Evolutionary conservation across 2,329 filamentous ascomycete genomes (phyloP).

Genomic region (Pseudovirgaria hyperparasitica): DNA sequence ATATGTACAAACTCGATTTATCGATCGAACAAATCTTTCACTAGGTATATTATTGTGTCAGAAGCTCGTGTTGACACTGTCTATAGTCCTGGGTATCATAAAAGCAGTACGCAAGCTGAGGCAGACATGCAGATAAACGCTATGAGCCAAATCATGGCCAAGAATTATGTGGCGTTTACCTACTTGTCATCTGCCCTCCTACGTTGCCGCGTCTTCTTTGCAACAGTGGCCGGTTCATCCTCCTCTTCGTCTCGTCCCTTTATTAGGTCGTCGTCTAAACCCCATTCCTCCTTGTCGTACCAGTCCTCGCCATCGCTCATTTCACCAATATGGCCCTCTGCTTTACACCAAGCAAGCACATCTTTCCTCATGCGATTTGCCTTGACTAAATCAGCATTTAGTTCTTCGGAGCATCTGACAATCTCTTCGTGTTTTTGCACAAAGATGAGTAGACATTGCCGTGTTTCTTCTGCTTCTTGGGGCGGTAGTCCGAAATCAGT

Average conservation of each 20-base stretch:
- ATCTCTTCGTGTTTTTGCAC: conserved; percentile 82
- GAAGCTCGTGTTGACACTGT: too few relatives aligned
- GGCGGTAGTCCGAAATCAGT: conserved; percentile 60
- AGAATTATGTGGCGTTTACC: too few relatives aligned
- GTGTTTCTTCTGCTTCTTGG: conserved; percentile 64
- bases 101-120: too few relatives aligned
- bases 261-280: conserved; percentile 57
- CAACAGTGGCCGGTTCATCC: conserved; percentile 38
- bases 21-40: too few relatives aligned
- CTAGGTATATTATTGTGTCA: too few relatives aligned
- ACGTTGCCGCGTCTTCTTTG: conserved; percentile 33
- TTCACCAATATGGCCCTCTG: conserved; percentile 63
- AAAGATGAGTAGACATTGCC: conserved; percentile 60
- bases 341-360: conserved; percentile 64
- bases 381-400: conserved; percentile 59
- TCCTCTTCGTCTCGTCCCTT: conserved; percentile 74
- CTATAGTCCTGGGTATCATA: too few relatives aligned
- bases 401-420: conserved; percentile 52
- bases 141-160: too few relatives aligned
- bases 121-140: too few relatives aligned
- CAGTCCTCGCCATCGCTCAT: conserved; percentile 85
- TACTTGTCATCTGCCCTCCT: conserved; percentile 19
- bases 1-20: too few relatives aligned
- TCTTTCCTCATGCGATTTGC: conserved; percentile 60
- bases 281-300: conserved; percentile 76